phyloP scores from a whole-genome alignment of 768 basidiomycete genomes.

The Candolleomyces efflorescens region DNA sequence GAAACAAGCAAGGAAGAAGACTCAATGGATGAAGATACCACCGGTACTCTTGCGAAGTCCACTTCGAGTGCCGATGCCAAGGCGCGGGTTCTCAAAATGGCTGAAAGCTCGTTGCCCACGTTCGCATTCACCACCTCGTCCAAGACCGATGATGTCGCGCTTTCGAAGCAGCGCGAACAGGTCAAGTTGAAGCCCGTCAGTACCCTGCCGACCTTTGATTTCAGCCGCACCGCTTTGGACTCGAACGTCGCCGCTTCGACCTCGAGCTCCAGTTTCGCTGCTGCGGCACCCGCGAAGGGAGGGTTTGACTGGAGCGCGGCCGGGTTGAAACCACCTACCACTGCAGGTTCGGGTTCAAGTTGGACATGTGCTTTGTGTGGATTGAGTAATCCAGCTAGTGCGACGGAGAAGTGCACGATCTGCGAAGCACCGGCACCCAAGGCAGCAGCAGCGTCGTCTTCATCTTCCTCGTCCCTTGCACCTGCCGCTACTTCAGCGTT shows the following conservation, averaged over 20 bases:
- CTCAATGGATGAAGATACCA: neutral
- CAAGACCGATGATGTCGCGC: slow-evolving; percentile 15
- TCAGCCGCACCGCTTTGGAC: slow-evolving; percentile 15
- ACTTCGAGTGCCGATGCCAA: slow-evolving; percentile 9
- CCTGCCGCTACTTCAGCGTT: too few relatives aligned
- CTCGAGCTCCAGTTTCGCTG: slow-evolving; percentile 39
- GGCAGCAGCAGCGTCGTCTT: too few relatives aligned
- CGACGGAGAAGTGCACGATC: slow-evolving; percentile 42
- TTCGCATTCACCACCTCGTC: slow-evolving; percentile 28
- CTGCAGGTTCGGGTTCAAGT: neutral
- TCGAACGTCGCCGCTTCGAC: neutral
- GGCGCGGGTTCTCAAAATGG: slow-evolving; percentile 22
- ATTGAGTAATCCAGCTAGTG: slow-evolving; percentile 43
- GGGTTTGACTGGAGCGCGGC: slow-evolving; percentile 13
- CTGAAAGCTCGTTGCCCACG: slow-evolving; percentile 27
- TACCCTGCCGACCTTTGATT: slow-evolving; percentile 44
- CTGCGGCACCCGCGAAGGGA: slow-evolving; percentile 9
- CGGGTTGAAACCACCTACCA: slow-evolving; percentile 2
- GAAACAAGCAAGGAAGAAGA: neutral
- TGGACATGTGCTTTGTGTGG: slow-evolving; percentile 59
- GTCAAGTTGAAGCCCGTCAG: slow-evolving; percentile 36
- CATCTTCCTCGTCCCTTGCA: too few relatives aligned
- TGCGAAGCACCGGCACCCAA: slow-evolving; percentile 35
- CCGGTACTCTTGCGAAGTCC: neutral
- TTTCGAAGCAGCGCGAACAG: slow-evolving; percentile 24